Base-by-base conservation (phyloP, 2,329 filamentous ascomycete genomes). In the Fusarium sp. region DNA sequence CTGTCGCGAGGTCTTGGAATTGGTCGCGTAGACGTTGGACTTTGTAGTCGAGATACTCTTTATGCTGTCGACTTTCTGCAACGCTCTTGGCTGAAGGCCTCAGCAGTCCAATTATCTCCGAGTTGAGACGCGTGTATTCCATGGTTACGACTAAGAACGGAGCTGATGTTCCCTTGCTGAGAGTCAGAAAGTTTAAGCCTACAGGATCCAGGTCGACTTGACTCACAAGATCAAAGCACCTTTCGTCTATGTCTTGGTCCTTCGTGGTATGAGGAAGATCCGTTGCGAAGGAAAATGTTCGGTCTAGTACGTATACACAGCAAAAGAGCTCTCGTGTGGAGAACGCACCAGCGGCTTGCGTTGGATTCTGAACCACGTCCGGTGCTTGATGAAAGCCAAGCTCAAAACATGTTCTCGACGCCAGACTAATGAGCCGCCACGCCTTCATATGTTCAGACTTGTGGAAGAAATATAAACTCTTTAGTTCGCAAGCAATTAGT, bases 131-230 rank as follows among this genome's bases (percentile, higher is more conserved):
- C 3, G 52, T 41, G 17, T 55, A 55, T 22, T 55, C 52, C 24
- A 55, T 55, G 14, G 2, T 55, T 3, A 55, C 52, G 10, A 38
- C 26, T 10, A 55, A 5, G 8, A 55, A 55, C 0, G 52, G 52
- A 4, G 52, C 8, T 4, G 52, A 55, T 1, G 11, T 17, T 10
- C 52, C 52, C 52, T 54, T 7, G 3, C 0, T 14, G 4, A 11
- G 4, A 15, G 24, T 54, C 10, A 54, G 49, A 48, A 22, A 6
- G 0, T 28, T 9, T 47, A 11, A 11, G 3, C 9, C 6, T 15
- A 6, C 4, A 6, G 4, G 15, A 0, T 28, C 13, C 3, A 26
- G 24, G 11, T 26, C 15, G 11, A 22, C 9, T 22, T 28, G 4
- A 51, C 47, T 28, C 3, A 41, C 36, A 6, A 55, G 52, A 31